Percentiles rank a stretch among this genome's conserved stretches.
Evolutionary conservation across 2,329 filamentous ascomycete genomes (phyloP).

Genomic region (Fusarium musae): DNA sequence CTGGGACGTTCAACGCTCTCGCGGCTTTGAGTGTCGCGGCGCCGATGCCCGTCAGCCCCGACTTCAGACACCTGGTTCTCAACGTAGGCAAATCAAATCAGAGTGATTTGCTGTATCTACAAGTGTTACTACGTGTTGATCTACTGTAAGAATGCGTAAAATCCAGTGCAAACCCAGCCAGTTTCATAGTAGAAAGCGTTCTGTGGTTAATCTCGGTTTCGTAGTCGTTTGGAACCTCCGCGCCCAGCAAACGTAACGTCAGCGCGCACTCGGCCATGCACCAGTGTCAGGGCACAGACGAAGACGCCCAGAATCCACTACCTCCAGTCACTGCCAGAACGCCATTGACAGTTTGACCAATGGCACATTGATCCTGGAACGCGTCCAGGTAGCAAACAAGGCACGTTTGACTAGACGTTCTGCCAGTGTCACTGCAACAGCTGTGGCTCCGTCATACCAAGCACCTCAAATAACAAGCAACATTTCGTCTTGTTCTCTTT

Average conservation of each 20-base stretch:
- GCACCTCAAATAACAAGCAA: background rate
- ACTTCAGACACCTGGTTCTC: background rate
- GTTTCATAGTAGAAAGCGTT: accelerated
- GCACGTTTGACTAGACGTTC: background rate
- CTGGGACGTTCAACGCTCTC: too few relatives aligned
- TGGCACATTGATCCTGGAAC: too few relatives aligned
- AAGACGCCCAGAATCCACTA: accelerated
- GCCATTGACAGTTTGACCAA: accelerated
- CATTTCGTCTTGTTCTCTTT: background rate
- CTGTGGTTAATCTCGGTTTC: too few relatives aligned
- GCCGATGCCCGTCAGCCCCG: too few relatives aligned
- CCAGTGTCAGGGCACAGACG: background rate
- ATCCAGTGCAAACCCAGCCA: background rate
- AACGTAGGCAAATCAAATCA: background rate
- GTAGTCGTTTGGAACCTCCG: background rate
- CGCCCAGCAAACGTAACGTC: accelerated
- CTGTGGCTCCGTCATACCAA: accelerated
- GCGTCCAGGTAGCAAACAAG: accelerated
- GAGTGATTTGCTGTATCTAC: background rate
- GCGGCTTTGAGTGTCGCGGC: too few relatives aligned
- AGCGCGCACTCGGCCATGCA: background rate
- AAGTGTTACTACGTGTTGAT: accelerated
- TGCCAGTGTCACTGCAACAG: background rate
- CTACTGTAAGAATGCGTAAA: background rate
- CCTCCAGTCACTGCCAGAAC: background rate